Base-by-base conservation (phyloP, 2,329 filamentous ascomycete genomes). In the Trichophyton benhamiae region DNA sequence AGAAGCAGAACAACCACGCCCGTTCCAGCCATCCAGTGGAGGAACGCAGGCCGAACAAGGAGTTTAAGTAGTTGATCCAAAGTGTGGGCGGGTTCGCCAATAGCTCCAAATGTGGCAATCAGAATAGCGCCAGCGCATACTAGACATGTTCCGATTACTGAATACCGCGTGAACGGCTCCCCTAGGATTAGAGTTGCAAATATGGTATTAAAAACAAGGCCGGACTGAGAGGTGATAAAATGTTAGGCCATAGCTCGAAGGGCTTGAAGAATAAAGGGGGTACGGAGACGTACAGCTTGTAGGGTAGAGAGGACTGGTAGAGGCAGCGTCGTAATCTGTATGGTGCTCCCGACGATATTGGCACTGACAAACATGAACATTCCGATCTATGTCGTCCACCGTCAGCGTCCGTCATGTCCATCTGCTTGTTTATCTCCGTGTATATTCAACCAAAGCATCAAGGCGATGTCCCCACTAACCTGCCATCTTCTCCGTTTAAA, bases 281-380 rank as follows among this genome's bases (percentile, higher is more conserved):
- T 49, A 42, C 44, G n/a, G 44, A 58, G 41, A 72, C 77, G 67
- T 74, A 82, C 79, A 17, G 92, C 92, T 77, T 99, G 94, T 42
- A 99, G 79, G 0, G 94, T 96, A 61, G 92, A 97, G 38, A 99
- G 83, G 4, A 99, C 91, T 20, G 94, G 94, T 22, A 99, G 80
- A 15, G 94, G 94, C 52, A 99, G 80, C 0, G 92, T 96, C 33
- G 94, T 96, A 72, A 99, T 97, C 76, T 99, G 94, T 63, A 99
- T 94, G 42, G 90, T 92, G 76, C 91, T 96, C 63, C 94, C 94
- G 61, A 97, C 81, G 61, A 99, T 82, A 73, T 99, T 99, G 65
- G 94, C 89, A 67, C 95, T 80, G 66, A 99, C 85, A 76, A 99
- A 99, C 85, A 99, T 94, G 71, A 86, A 84, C 91, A 99, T 97